A percentile compares a stretch with the other conserved stretches of the same genome.
Conservation (phyloP, 768 basidiomycete species). For the Trametopsis cervina region DNA sequence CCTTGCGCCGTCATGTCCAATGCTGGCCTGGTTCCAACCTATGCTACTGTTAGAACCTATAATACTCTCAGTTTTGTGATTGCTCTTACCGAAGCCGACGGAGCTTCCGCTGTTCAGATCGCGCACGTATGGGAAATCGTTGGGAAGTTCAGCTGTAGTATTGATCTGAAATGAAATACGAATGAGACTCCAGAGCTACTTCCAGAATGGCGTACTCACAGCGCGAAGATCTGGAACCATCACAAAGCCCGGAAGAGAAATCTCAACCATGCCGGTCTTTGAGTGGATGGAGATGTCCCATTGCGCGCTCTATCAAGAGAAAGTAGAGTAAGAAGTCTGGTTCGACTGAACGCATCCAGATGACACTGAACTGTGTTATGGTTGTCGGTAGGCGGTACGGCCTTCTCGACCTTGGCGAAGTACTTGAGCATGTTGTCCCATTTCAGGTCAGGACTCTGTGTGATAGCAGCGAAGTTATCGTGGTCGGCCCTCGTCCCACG, state of each 20-base stretch:
- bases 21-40: constrained; percentile 11
- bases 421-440: constrained; percentile 24
- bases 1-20: constrained; percentile 9
- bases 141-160: not conserved
- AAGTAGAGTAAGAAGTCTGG: too few species aligned
- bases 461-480: constrained; percentile 8
- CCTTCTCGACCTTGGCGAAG: constrained; percentile 26
- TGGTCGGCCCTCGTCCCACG: not conserved
- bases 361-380: too few species aligned
- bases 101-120: constrained; percentile 14
- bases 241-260: constrained; percentile 8
- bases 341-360: too few species aligned
- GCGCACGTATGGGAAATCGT: constrained; percentile 12
- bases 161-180: too few species aligned
- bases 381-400: not conserved
- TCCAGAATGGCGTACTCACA: too few species aligned
- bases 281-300: too few species aligned
- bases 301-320: too few species aligned
- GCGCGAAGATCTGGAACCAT: constrained; percentile 9
- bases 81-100: constrained; percentile 11
- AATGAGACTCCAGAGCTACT: too few species aligned
- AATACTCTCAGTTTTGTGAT: not conserved
- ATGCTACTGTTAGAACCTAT: not conserved
- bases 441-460: constrained; percentile 20
- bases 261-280: too few species aligned